Evolutionary conservation across 2,329 filamentous ascomycete genomes (phyloP).

Genomic region (Claviceps spartinae): DNA sequence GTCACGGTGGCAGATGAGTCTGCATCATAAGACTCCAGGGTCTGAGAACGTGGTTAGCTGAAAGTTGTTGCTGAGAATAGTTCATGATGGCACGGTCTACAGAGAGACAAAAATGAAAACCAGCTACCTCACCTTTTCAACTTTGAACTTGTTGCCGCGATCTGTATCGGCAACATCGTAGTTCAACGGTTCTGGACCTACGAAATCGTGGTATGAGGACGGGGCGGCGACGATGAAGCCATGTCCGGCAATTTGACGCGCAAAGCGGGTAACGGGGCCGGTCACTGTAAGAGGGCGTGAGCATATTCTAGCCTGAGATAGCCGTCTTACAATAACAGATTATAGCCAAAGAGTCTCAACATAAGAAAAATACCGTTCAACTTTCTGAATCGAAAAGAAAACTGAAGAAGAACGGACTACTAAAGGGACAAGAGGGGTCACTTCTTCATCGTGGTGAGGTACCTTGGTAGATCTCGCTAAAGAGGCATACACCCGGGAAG

Average conservation of each 20-base stretch:
- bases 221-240: slow-evolving; percentile 89
- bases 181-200: slow-evolving; percentile 64
- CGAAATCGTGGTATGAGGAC: slow-evolving; percentile 89
- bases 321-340: too few relatives aligned
- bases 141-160: slow-evolving; percentile 73
- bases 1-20: slow-evolving; percentile 58
- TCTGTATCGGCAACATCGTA: slow-evolving; percentile 86
- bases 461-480: slow-evolving; percentile 96
- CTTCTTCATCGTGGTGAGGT: slow-evolving; percentile 3
- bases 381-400: background rate
- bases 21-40: slow-evolving; percentile 73
- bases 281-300: slow-evolving; percentile 48
- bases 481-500: slow-evolving; percentile 78
- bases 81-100: background rate
- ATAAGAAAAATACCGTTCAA: too few relatives aligned
- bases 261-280: slow-evolving; percentile 78
- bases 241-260: slow-evolving; percentile 79
- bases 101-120: background rate
- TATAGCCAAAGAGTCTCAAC: too few relatives aligned
- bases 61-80: background rate
- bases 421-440: background rate
- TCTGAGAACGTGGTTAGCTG: slow-evolving; percentile 31
- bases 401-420: background rate
- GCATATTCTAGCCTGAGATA: background rate
- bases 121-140: slow-evolving; percentile 46